A percentile compares a stretch with the other conserved stretches of the same genome.
These are phyloP conservation scores for Lasiosphaeriaceae sp. DNA, from an alignment of 495 filamentous ascomycete species.

Conservation along the genomic window DNA sequence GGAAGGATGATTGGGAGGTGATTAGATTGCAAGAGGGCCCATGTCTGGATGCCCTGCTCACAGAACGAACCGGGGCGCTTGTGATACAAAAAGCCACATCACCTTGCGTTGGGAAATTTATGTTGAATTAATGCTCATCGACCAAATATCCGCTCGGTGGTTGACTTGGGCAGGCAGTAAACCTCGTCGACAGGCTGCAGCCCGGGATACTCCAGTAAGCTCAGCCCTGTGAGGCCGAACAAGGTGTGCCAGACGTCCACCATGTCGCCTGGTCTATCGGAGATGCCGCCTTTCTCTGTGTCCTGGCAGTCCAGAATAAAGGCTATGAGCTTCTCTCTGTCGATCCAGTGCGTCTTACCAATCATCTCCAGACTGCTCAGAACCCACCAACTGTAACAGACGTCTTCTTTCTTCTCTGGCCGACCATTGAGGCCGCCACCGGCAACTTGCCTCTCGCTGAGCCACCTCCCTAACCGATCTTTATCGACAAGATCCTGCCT, in stretches of 20 bases:
- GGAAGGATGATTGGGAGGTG: constrained; percentile 49
- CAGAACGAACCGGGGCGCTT: neutral
- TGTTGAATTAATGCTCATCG: constrained; percentile 14
- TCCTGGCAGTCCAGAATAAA: constrained; percentile 92
- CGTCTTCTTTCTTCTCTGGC: constrained; percentile 93
- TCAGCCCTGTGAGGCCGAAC: constrained; percentile 86
- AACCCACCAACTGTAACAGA: constrained; percentile 99
- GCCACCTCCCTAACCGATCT: constrained; percentile 80
- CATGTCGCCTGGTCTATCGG: constrained; percentile 88
- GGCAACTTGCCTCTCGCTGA: constrained; percentile 85
- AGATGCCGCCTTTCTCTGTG: constrained; percentile 74
- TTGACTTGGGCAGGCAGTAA: constrained; percentile 78
- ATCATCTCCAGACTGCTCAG: constrained; percentile 85
- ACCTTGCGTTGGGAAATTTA: neutral
- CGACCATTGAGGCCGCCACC: constrained; percentile 89
- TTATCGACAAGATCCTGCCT: constrained; percentile 78
- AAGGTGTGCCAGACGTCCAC: constrained; percentile 96
- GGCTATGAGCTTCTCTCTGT: constrained; percentile 64
- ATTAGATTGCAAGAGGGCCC: constrained; percentile 69
- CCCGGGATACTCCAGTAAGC: constrained; percentile 71
- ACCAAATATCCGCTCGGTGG: constrained; percentile 53
- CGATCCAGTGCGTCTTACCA: constrained; percentile 84
- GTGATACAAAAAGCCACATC: neutral
- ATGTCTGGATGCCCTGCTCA: neutral
- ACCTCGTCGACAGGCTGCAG: constrained; percentile 79